Percentiles rank a stretch among this genome's conserved stretches.
phyloP scores from a whole-genome alignment of 768 basidiomycete genomes.

The Trichaptum fuscoviolaceum region DNA sequence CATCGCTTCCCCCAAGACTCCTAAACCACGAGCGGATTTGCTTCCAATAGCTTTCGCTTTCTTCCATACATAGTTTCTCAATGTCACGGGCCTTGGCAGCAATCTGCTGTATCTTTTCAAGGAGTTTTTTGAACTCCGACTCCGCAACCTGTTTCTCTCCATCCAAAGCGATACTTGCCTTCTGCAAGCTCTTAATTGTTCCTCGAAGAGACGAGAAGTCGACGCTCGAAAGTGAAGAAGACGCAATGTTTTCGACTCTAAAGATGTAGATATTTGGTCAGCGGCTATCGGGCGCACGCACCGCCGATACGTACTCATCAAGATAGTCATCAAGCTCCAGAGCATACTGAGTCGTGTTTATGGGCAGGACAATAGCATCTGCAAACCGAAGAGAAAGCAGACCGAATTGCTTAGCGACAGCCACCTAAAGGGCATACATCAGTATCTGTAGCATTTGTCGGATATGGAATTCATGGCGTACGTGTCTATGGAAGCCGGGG shows the following conservation, averaged over 20 bases:
- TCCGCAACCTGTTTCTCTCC: background rate
- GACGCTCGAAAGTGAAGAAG: conserved; percentile 6
- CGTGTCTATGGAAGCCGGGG: conserved; percentile 69
- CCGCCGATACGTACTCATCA: conserved; percentile 37
- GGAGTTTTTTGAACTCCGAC: background rate
- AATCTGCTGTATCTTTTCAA: background rate
- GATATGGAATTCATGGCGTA: conserved; percentile 19
- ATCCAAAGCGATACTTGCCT: conserved; percentile 3
- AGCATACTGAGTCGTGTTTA: conserved; percentile 76
- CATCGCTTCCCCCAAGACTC: background rate
- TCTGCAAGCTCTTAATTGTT: background rate
- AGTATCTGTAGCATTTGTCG: background rate
- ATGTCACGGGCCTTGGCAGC: background rate
- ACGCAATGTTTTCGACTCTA: conserved; percentile 21
- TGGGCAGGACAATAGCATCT: conserved; percentile 60
- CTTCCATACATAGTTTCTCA: background rate
- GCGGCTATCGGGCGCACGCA: background rate
- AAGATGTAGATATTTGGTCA: background rate
- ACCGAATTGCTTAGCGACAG: conserved; percentile 63
- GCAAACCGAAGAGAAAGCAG: conserved; percentile 55
- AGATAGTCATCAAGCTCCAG: conserved; percentile 61
- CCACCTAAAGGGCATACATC: conserved; percentile 35
- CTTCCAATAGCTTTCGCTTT: background rate
- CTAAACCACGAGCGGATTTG: background rate
- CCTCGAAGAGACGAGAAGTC: conserved; percentile 1